Evolutionary conservation across 202 grass and related monocot species (phyloP).

Genomic region (Alloteropsis angusta): DNA sequence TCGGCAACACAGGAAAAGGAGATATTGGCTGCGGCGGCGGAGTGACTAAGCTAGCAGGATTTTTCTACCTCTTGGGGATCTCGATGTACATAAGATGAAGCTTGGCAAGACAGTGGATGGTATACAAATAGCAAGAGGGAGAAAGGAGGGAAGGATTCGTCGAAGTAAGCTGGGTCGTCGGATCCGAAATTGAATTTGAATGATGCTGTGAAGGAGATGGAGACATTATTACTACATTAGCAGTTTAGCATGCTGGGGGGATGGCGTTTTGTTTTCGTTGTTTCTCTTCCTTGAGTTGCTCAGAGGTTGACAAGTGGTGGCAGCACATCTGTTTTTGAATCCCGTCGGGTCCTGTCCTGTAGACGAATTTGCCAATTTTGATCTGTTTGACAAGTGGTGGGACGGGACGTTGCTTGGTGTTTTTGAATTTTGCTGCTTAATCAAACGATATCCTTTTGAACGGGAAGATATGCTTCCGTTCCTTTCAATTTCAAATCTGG

Average conservation of each 20-base stretch:
- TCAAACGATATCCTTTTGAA: not conserved
- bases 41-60: not conserved
- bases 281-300: not conserved
- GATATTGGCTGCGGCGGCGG: not conserved
- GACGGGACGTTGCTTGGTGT: not conserved
- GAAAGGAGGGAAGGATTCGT: not conserved
- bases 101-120: constrained; percentile 16
- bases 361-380: not conserved
- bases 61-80: constrained; percentile 11
- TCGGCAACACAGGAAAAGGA: not conserved
- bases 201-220: not conserved
- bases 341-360: too few relatives aligned
- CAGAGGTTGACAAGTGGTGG: not conserved
- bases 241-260: not conserved
- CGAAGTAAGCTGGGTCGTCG: not conserved
- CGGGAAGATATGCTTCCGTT: too few relatives aligned
- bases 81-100: constrained; percentile 37
- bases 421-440: not conserved
- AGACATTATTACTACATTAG: not conserved
- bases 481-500: too few relatives aligned
- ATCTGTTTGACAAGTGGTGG: not conserved
- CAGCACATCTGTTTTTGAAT: not conserved
- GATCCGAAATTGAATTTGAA: not conserved
- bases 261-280: not conserved
- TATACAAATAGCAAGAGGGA: constrained; percentile 15